These are phyloP conservation scores for Rhynchospora breviuscula DNA, from an alignment of 176 grass and related monocot genomes.

Conservation along the genomic window DNA sequence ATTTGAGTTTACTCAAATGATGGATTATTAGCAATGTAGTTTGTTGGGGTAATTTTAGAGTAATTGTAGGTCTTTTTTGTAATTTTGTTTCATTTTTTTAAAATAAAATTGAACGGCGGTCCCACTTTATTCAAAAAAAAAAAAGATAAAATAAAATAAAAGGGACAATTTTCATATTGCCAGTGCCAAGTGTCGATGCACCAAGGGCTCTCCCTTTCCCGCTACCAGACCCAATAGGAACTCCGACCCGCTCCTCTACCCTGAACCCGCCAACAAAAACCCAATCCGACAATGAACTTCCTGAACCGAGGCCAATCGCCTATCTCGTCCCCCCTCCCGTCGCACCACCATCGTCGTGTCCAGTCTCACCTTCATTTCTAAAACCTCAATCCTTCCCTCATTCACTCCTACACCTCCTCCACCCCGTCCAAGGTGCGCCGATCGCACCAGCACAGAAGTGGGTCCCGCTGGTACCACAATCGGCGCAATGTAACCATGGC, in stretches of 20 bases:
- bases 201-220: background rate
- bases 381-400: background rate
- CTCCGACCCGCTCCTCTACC: too few species aligned
- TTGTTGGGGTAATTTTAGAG: too few species aligned
- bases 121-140: too few species aligned
- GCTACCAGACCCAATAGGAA: background rate
- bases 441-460: constrained; percentile 52
- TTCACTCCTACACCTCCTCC: constrained; percentile 27
- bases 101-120: too few species aligned
- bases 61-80: too few species aligned
- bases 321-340: constrained; percentile 20
- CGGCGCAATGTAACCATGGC: constrained; percentile 36
- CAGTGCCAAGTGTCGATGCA: background rate
- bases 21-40: too few species aligned
- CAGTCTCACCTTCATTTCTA: constrained; percentile 31
- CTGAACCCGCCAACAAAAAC: background rate
- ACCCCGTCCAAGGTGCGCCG: constrained; percentile 42
- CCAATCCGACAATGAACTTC: constrained; percentile 21
- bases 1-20: too few species aligned
- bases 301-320: constrained; percentile 22
- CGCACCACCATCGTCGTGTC: constrained; percentile 10
- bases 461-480: constrained; percentile 66
- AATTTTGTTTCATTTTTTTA: too few species aligned
- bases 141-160: background rate
- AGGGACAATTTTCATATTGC: background rate